Base-by-base conservation (phyloP, 164 flowering plant genomes). In the Echeveria elegans region DNA sequence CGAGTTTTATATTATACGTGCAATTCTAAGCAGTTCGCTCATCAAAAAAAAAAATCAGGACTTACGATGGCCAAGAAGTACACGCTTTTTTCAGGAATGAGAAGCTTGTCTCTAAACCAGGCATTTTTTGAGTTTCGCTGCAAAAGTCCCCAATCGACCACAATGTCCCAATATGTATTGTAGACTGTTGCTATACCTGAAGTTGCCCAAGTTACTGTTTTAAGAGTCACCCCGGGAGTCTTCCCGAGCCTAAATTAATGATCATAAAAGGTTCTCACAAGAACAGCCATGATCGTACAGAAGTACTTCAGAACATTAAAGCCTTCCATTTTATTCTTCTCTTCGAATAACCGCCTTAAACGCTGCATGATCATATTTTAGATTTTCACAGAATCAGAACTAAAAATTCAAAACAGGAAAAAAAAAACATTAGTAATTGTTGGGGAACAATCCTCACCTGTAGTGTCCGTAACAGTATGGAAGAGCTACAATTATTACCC, bases 31-130 rank as follows among this genome's bases (percentile, higher is more conserved):
- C n/a, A n/a, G n/a, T n/a, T n/a, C n/a, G n/a, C n/a, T n/a, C n/a
- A n/a, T n/a, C n/a, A 36, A 36, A 19, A n/a, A 2, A 36, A 36
- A 8, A 36, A 2, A 38, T 8, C 21, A 1, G 15, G 11, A 64
- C 78, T 81, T 30, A 89, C 90, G 69, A 87, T 85, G 64, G 86
- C 89, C 30, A 8, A 73, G 41, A 66, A 85, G 47, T 82, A 85
- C 0, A 78, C 78, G 30, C 62, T 68, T 38, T 76, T 79, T 50
- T 77, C 29, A 62, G 78, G 74, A 10, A 85, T 26, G 2, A 77
- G 74, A 34, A 85, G 86, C 50, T 81, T 82, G 68, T 82, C 88
- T 70, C 88, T 78, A 73, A 85, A 66, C 83, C 79, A 81, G 0
- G 36, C 63, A 58, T 82, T 85, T 66, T 61, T 78, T 0, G 85